These are phyloP conservation scores for Colletotrichum simmondsii DNA, from an alignment of 2,329 filamentous ascomycete genomes.

Conservation along the genomic window DNA sequence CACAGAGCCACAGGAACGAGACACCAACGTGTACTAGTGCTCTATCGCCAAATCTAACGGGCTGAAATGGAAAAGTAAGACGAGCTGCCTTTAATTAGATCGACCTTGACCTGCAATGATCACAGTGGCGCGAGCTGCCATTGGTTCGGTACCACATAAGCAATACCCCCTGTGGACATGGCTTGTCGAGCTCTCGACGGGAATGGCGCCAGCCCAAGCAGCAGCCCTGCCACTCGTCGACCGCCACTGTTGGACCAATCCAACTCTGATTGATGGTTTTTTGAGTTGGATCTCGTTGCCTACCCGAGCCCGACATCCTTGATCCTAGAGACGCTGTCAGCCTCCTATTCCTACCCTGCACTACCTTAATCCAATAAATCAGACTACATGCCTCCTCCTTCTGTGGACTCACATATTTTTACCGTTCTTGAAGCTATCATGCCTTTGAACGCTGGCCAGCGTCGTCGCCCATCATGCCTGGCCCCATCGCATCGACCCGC, in stretches of 20 bases:
- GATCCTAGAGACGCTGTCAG: not conserved
- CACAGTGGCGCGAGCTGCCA: not conserved
- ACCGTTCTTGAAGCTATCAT: not conserved
- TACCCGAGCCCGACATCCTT: not conserved
- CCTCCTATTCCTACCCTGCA: not conserved
- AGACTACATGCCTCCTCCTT: not conserved
- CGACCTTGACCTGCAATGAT: not conserved
- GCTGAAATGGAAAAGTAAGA: not conserved
- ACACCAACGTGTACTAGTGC: not conserved
- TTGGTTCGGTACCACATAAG: not conserved
- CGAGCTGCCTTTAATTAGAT: not conserved
- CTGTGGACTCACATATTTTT: not conserved
- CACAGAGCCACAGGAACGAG: not conserved
- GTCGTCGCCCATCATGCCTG: not conserved
- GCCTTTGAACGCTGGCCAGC: not conserved
- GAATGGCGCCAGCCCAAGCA: not conserved
- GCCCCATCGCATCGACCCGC: not conserved
- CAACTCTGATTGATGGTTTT: not conserved
- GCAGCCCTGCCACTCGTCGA: not conserved
- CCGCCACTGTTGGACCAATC: not conserved
- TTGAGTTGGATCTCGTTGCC: not conserved
- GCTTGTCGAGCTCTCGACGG: not conserved
- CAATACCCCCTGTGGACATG: not conserved
- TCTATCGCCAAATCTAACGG: not conserved
- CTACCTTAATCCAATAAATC: not conserved